Percentiles rank a stretch among this genome's conserved stretches.
phyloP scores from a whole-genome alignment of 495 filamentous ascomycete genomes.

The Penicillium herquei region DNA sequence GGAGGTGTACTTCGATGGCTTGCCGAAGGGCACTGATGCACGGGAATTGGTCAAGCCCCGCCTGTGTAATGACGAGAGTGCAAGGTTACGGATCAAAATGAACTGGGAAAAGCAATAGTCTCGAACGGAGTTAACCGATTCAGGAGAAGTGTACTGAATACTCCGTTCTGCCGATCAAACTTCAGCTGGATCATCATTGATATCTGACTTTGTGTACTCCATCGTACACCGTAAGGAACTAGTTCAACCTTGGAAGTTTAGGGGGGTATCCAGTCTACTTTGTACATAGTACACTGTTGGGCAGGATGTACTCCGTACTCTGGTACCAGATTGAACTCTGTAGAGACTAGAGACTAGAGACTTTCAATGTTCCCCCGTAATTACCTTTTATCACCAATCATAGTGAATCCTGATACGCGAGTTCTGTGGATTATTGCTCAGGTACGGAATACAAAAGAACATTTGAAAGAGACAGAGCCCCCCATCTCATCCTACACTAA shows the following conservation, averaged over 20 bases:
- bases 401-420: neutral
- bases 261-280: neutral
- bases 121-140: constrained; percentile 7
- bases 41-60: constrained; percentile 19
- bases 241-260: neutral
- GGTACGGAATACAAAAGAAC: neutral
- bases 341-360: too few relatives aligned
- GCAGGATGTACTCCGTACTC: neutral
- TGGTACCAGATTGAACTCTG: neutral
- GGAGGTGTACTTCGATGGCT: neutral
- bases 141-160: neutral
- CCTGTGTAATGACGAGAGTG: constrained; percentile 21
- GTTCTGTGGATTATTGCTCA: neutral
- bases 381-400: constrained; percentile 1
- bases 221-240: neutral
- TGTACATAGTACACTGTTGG: neutral
- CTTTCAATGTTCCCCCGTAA: neutral
- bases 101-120: neutral
- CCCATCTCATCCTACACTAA: neutral
- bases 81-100: constrained; percentile 4
- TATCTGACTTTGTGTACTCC: neutral
- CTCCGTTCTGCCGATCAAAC: neutral
- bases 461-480: neutral
- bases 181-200: neutral
- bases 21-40: neutral